These are phyloP conservation scores for Hypoxylon intermedium DNA, from an alignment of 495 filamentous ascomycete genomes.

Conservation along the genomic window DNA sequence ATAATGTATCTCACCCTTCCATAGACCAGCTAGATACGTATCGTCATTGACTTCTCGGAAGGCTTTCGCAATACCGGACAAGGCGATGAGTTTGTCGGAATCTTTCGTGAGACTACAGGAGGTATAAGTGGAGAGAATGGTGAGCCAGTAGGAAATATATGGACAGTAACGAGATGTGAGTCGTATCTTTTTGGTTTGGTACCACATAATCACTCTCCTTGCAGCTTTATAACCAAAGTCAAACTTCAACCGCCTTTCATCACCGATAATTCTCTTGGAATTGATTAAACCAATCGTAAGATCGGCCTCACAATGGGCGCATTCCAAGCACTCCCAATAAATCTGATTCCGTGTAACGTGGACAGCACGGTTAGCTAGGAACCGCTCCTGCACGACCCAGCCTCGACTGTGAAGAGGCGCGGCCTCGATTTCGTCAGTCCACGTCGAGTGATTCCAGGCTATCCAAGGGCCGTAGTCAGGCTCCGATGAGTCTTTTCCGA, in stretches of 20 bases:
- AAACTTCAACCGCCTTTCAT: neutral
- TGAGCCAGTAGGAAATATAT: too few species aligned
- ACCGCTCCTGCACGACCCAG: constrained; percentile 47
- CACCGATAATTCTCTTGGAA: too few species aligned
- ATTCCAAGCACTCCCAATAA: constrained; percentile 42
- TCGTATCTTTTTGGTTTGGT: too few species aligned
- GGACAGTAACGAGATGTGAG: too few species aligned
- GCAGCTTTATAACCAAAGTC: too few species aligned
- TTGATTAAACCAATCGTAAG: neutral
- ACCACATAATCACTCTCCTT: too few species aligned
- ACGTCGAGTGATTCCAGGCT: too few species aligned
- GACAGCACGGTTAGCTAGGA: constrained; percentile 38
- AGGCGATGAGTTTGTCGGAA: constrained; percentile 15
- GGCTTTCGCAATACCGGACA: constrained; percentile 7
- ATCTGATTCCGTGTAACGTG: constrained; percentile 36
- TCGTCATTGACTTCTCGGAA: neutral
- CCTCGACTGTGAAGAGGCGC: constrained; percentile 33
- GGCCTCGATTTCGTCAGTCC: neutral
- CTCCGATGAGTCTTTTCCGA: neutral
- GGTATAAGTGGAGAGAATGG: constrained; percentile 5
- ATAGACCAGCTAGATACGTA: constrained; percentile 10
- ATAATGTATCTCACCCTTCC: neutral
- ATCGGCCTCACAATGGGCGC: constrained; percentile 11
- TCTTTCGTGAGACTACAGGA: neutral
- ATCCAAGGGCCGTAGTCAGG: neutral